These are phyloP conservation scores for Agaricus sinodeliciosus DNA, from an alignment of 768 basidiomycete genomes.

Conservation along the genomic window DNA sequence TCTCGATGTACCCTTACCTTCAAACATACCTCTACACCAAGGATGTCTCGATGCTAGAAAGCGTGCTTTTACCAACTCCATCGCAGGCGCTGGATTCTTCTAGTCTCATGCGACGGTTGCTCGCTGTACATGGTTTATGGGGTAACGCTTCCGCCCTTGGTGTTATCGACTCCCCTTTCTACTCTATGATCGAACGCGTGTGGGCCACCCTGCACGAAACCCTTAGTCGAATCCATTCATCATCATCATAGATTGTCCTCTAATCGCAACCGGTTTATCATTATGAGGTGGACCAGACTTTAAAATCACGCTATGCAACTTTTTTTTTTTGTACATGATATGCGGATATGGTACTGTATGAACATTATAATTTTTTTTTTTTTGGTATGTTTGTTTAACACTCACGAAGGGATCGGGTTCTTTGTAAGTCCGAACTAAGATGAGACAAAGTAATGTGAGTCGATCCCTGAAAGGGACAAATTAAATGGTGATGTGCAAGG, in stretches of 20 bases:
- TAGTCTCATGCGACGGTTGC: constrained; percentile 30
- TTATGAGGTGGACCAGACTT: background rate
- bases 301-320: no score
- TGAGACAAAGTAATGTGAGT: no score
- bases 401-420: no score
- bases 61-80: constrained; percentile 36
- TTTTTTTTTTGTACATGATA: no score
- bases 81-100: constrained; percentile 21
- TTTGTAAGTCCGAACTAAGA: no score
- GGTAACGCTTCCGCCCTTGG: constrained; percentile 67
- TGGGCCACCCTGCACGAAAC: constrained; percentile 43
- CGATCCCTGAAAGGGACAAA: no score
- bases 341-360: no score
- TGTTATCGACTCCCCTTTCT: constrained; percentile 52
- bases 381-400: no score
- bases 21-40: constrained; percentile 66
- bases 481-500: no score
- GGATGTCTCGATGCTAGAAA: constrained; percentile 41
- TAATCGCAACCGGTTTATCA: background rate
- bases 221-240: constrained; percentile 18
- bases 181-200: constrained; percentile 56
- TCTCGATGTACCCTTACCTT: constrained; percentile 53
- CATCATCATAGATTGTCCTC: background rate
- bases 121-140: constrained; percentile 61
- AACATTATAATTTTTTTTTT: no score